Evolutionary conservation across 2,329 filamentous ascomycete species (phyloP).

Genomic region (Calonectria pseudoreteaudii): DNA sequence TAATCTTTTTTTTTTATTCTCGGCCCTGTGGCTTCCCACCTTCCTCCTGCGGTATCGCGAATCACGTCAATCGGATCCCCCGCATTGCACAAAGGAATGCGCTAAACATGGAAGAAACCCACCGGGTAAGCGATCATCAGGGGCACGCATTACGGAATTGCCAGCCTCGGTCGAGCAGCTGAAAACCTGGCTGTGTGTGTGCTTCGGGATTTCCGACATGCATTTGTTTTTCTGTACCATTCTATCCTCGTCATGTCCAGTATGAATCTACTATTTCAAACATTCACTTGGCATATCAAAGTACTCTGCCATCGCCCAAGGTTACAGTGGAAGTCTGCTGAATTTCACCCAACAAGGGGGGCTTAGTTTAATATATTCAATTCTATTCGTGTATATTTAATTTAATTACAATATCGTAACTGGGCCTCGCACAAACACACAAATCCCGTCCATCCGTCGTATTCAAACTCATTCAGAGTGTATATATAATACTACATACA

Average conservation of each 20-base stretch:
- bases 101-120: not conserved
- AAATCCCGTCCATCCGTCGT: not conserved
- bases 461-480: not conserved
- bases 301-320: not conserved
- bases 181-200: too few relatives aligned
- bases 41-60: not conserved
- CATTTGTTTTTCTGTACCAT: not conserved
- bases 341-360: not conserved
- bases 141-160: not conserved
- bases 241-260: not conserved
- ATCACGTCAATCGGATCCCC: constrained; percentile 3
- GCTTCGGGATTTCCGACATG: too few relatives aligned
- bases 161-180: not conserved
- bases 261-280: not conserved
- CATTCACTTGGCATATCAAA: not conserved
- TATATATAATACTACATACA: too few relatives aligned
- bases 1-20: not conserved
- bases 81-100: not conserved
- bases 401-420: not conserved
- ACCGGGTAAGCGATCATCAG: not conserved
- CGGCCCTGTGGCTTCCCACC: not conserved
- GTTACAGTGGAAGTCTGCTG: not conserved
- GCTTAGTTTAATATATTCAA: not conserved
- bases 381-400: constrained; percentile 1
- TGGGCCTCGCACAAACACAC: not conserved